Conservation (phyloP, 371 early-diverging fungal genomes). For the Mortierella sp. region DNA sequence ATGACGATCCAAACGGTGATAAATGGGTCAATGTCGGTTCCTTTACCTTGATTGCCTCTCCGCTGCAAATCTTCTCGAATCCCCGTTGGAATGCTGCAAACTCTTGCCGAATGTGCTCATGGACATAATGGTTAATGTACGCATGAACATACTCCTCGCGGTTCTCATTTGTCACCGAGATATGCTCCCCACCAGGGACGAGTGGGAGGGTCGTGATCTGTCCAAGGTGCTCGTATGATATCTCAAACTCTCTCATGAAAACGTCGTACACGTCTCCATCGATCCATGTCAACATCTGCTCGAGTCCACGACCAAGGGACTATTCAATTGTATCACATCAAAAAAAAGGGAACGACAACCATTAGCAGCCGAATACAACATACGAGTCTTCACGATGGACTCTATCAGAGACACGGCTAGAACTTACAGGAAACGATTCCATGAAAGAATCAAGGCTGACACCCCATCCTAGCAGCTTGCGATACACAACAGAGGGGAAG, state of each 20-base stretch:
- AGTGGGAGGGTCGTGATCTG: conserved; percentile 72
- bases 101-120: conserved; percentile 76
- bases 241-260: conserved; percentile 85
- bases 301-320: conserved; percentile 83
- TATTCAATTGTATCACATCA: conserved; percentile 23
- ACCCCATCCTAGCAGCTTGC: conserved; percentile 78
- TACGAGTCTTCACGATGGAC: no score
- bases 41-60: conserved; percentile 73
- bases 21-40: no score
- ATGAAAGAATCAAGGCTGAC: conserved; percentile 61
- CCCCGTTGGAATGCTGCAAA: conserved; percentile 93
- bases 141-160: conserved; percentile 78
- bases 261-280: conserved; percentile 86
- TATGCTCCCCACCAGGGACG: conserved; percentile 73
- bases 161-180: conserved; percentile 81
- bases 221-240: conserved; percentile 81
- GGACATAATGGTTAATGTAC: conserved; percentile 65
- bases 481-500: conserved; percentile 89
- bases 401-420: neutral
- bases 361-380: no score
- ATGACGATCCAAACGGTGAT: no score
- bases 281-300: conserved; percentile 72
- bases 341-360: neutral
- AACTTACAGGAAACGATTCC: conserved; percentile 66
- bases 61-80: conserved; percentile 86